These are phyloP conservation scores for Podospora sp. DNA, from an alignment of 495 filamentous ascomycete genomes.

Conservation along the genomic window DNA sequence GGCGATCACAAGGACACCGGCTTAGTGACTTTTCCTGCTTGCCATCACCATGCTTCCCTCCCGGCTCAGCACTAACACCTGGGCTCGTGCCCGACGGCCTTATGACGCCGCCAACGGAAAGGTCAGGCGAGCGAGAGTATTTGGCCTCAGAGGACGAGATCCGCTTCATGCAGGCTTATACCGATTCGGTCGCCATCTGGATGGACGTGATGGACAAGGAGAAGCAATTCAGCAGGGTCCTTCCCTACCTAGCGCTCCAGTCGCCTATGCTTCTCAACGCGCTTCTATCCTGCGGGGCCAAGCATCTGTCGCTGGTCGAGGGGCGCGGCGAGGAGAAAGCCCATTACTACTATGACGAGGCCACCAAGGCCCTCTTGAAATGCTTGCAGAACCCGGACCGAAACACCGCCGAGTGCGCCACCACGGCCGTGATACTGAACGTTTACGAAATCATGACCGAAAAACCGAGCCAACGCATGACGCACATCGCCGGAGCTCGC, in stretches of 20 bases:
- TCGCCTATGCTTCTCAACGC: slow-evolving; percentile 93
- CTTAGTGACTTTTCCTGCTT: slow-evolving; percentile 37
- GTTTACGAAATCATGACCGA: slow-evolving; percentile 92
- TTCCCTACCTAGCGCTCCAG: slow-evolving; percentile 78
- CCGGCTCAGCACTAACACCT: slow-evolving; percentile 15
- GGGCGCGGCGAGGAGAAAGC: slow-evolving; percentile 76
- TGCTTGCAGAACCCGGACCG: slow-evolving; percentile 78
- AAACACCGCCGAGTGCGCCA: slow-evolving; percentile 85
- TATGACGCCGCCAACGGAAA: slow-evolving; percentile 55
- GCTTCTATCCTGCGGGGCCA: slow-evolving; percentile 84
- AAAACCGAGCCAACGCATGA: slow-evolving; percentile 71
- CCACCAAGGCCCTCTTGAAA: slow-evolving; percentile 71
- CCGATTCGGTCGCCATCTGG: slow-evolving; percentile 89
- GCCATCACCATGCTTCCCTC: slow-evolving; percentile 33
- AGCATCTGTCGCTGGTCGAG: slow-evolving; percentile 74
- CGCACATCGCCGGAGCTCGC: slow-evolving; percentile 83
- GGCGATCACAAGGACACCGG: slow-evolving; percentile 29
- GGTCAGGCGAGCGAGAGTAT: slow-evolving; percentile 50
- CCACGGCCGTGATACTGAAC: slow-evolving; percentile 83
- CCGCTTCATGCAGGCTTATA: slow-evolving; percentile 84
- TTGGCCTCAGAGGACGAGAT: slow-evolving; percentile 76
- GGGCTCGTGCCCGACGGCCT: slow-evolving; percentile 43
- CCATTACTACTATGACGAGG: slow-evolving; percentile 77
- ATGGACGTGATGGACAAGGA: slow-evolving; percentile 89
- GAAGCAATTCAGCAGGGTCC: slow-evolving; percentile 84